These are phyloP conservation scores for Brassica carinata DNA, from an alignment of 345 rosid species.

Conservation along the genomic window DNA sequence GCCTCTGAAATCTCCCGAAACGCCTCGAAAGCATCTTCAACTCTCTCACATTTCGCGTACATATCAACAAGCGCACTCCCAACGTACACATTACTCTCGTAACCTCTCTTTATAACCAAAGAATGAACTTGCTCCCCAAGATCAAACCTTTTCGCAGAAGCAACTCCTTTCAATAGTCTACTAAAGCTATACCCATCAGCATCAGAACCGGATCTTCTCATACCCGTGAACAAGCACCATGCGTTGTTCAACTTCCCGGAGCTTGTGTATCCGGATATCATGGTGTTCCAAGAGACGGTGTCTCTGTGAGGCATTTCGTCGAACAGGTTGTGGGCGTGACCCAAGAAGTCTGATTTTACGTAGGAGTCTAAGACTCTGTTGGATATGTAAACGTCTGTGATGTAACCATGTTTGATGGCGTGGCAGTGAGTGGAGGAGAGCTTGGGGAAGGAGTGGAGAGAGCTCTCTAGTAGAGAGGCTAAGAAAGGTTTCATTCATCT, in stretches of 20 bases:
- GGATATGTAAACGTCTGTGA: conserved; percentile 51
- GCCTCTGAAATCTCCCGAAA: conserved; percentile 51
- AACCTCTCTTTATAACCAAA: conserved; percentile 53
- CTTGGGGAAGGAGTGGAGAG: conserved; percentile 40
- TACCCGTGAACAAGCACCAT: conserved; percentile 45
- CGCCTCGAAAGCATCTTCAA: conserved; percentile 54
- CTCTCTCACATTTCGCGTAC: conserved; percentile 69
- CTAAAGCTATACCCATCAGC: conserved; percentile 63
- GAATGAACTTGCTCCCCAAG: conserved; percentile 64
- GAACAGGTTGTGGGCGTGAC: conserved; percentile 55
- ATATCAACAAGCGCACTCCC: conserved; percentile 73
- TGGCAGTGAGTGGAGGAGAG: conserved; percentile 49
- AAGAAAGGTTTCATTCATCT: conserved; percentile 41
- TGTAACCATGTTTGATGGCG: conserved; percentile 47
- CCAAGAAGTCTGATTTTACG: conserved; percentile 31
- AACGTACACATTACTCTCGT: conserved; percentile 50
- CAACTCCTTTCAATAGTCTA: conserved; percentile 66
- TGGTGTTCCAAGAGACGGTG: conserved; percentile 68
- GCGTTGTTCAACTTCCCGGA: conserved; percentile 48
- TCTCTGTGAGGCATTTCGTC: conserved; percentile 64
- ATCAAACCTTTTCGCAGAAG: conserved; percentile 45
- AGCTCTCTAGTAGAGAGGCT: conserved; percentile 38
- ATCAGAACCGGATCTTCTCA: conserved; percentile 45
- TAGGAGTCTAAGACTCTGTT: conserved; percentile 54
- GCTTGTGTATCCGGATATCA: conserved; percentile 64